These are phyloP conservation scores for Ustilaginoidea virens DNA, from an alignment of 2,329 filamentous ascomycete species.

Conservation along the genomic window DNA sequence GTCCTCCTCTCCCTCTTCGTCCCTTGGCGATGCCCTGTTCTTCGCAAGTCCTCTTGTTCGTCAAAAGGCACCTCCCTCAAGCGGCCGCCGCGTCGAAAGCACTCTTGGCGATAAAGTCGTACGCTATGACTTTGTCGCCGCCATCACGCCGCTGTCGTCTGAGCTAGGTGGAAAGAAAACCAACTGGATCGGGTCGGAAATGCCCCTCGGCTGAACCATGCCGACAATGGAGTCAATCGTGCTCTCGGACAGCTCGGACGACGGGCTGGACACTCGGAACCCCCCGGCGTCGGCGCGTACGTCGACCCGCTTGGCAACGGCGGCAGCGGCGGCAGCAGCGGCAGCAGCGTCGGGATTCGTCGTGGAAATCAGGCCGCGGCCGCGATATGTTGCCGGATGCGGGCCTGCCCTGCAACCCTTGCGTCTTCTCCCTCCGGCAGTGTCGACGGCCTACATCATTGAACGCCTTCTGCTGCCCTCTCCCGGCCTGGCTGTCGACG, in stretches of 20 bases:
- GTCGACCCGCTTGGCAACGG: background rate
- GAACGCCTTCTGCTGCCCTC: slow-evolving; percentile 33
- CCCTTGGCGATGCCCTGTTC: too few species aligned
- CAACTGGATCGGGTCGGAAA: background rate
- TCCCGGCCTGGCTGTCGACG: slow-evolving; percentile 15
- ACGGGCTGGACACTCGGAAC: background rate
- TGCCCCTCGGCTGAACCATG: background rate
- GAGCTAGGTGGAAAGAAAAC: background rate
- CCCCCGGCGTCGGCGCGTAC: background rate
- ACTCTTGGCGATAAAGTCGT: too few species aligned
- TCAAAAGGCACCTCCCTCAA: too few species aligned
- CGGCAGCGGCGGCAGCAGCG: background rate
- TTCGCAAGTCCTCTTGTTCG: too few species aligned
- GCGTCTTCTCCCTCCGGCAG: slow-evolving; percentile 29
- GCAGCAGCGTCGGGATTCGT: background rate
- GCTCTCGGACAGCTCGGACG: background rate
- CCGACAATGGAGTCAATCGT: slow-evolving; percentile 1
- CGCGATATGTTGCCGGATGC: slow-evolving; percentile 27
- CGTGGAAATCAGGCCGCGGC: slow-evolving; percentile 5
- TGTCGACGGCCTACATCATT: slow-evolving; percentile 41
- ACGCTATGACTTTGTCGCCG: too few species aligned
- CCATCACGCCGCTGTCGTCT: too few species aligned
- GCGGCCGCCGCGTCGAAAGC: too few species aligned
- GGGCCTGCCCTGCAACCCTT: slow-evolving; percentile 32
- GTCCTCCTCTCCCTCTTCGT: too few species aligned